These are phyloP conservation scores for Terfezia claveryi DNA, from an alignment of 495 filamentous ascomycete species.

Conservation along the genomic window DNA sequence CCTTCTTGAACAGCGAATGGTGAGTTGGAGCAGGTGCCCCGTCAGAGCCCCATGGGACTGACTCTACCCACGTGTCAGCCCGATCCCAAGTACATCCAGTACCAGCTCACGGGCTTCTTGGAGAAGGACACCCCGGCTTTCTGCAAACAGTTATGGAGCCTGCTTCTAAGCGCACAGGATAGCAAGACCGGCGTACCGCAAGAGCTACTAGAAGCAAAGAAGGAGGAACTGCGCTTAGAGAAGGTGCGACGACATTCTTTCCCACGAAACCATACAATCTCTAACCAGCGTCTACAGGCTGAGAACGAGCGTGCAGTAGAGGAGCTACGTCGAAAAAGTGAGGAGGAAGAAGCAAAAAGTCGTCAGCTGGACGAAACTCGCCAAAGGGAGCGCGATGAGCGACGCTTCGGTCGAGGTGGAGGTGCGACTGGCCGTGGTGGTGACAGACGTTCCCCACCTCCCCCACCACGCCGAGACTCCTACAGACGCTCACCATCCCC, in stretches of 20 bases:
- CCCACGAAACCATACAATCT: background rate
- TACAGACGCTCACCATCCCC: slow-evolving; percentile 39
- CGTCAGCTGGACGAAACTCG: slow-evolving; percentile 42
- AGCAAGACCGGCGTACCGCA: slow-evolving; percentile 81
- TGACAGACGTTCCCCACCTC: slow-evolving; percentile 4
- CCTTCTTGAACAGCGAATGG: slow-evolving; percentile 58
- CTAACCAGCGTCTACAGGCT: slow-evolving; percentile 28
- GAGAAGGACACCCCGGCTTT: slow-evolving; percentile 81
- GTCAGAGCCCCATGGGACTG: too few species aligned
- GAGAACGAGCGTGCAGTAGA: slow-evolving; percentile 63
- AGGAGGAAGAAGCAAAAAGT: slow-evolving; percentile 37
- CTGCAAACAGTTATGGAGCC: slow-evolving; percentile 81
- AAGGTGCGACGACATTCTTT: slow-evolving; percentile 34
- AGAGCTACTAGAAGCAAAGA: slow-evolving; percentile 88
- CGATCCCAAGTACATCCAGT: slow-evolving; percentile 83
- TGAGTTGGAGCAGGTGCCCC: slow-evolving; percentile 26
- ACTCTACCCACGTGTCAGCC: slow-evolving; percentile 32
- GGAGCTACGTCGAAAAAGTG: slow-evolving; percentile 30
- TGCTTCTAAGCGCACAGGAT: slow-evolving; percentile 72
- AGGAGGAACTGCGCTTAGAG: slow-evolving; percentile 75
- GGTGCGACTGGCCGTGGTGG: slow-evolving; percentile 27
- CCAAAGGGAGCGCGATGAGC: slow-evolving; percentile 51
- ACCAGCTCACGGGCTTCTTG: slow-evolving; percentile 81
- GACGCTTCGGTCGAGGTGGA: slow-evolving; percentile 35
- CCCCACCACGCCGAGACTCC: slow-evolving; percentile 26